These are phyloP conservation scores for Cryptococcus amylolentus DNA, from an alignment of 1,284 basidiomycete genomes.

Conservation along the genomic window DNA sequence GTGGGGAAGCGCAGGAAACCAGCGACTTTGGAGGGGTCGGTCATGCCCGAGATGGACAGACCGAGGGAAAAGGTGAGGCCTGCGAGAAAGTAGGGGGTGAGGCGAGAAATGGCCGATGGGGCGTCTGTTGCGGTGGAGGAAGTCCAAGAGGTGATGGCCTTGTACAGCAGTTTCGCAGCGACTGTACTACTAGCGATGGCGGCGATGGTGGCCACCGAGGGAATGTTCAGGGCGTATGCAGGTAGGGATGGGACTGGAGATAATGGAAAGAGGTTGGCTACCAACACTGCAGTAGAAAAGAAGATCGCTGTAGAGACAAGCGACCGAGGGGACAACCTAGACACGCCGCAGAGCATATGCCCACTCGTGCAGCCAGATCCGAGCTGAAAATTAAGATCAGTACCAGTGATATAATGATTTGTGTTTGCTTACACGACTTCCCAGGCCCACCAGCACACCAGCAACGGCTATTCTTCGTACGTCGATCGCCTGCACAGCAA, in stretches of 20 bases:
- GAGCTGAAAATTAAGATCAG: background rate
- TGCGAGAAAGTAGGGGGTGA: constrained; percentile 50
- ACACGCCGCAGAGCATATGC: constrained; percentile 66
- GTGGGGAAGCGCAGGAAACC: constrained; percentile 56
- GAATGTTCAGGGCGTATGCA: constrained; percentile 39
- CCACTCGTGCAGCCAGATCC: constrained; percentile 46
- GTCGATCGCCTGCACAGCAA: constrained; percentile 33
- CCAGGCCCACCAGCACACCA: constrained; percentile 62
- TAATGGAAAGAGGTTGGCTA: constrained; percentile 52
- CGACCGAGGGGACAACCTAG: constrained; percentile 60
- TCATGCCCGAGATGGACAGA: constrained; percentile 59
- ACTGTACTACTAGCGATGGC: background rate
- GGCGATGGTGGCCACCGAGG: background rate
- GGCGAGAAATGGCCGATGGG: background rate
- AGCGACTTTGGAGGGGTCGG: constrained; percentile 56
- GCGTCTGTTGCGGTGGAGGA: background rate
- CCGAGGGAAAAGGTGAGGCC: constrained; percentile 59
- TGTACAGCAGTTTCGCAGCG: constrained; percentile 1
- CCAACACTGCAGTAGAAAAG: constrained; percentile 55
- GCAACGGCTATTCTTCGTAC: constrained; percentile 52
- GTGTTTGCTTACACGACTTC: constrained; percentile 56
- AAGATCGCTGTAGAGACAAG: constrained; percentile 57
- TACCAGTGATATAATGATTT: background rate
- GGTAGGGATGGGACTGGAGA: constrained; percentile 52
- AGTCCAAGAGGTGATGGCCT: background rate